A percentile compares a stretch with the other conserved stretches of the same genome.
Conservation (phyloP, 2,329 filamentous ascomycete genomes). For the Apiospora koreana region DNA sequence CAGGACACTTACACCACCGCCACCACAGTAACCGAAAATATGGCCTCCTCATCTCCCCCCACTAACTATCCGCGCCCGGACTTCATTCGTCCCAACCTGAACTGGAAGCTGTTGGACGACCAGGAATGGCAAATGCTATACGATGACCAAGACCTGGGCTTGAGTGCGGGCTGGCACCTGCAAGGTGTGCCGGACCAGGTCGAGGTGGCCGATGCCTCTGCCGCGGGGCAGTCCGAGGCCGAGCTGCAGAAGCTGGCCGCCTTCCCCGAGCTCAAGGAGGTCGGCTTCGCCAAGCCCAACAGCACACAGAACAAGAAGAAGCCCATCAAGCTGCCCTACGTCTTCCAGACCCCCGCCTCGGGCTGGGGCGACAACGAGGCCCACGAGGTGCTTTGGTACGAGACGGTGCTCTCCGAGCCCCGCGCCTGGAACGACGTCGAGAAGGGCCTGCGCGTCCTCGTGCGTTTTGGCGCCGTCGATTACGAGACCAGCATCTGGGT, state of each 20-base stretch:
- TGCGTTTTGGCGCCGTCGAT: conserved; percentile 63
- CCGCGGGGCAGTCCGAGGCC: conserved; percentile 30
- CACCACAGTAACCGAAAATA: background rate
- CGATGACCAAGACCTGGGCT: conserved; percentile 63
- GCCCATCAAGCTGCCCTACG: conserved; percentile 63
- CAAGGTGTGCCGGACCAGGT: conserved; percentile 48
- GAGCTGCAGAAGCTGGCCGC: conserved; percentile 50
- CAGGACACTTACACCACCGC: background rate
- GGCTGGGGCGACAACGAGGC: conserved; percentile 62
- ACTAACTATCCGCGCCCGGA: conserved; percentile 63
- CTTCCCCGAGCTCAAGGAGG: conserved; percentile 49
- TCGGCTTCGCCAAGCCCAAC: conserved; percentile 40
- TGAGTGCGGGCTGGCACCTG: conserved; percentile 54
- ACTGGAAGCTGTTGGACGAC: conserved; percentile 63
- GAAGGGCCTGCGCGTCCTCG: conserved; percentile 44
- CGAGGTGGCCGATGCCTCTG: conserved; percentile 25
- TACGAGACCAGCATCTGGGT: conserved; percentile 62
- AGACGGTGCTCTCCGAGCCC: conserved; percentile 52
- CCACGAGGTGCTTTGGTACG: conserved; percentile 70
- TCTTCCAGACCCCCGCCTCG: conserved; percentile 65
- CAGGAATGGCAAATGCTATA: conserved; percentile 62
- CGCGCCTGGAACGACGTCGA: conserved; percentile 43
- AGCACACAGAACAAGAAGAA: conserved; percentile 43
- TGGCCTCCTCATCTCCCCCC: conserved; percentile 30
- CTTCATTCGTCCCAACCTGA: conserved; percentile 56